Evolutionary conservation across 768 basidiomycete genomes (phyloP).

Genomic region (Serendipita sp.): DNA sequence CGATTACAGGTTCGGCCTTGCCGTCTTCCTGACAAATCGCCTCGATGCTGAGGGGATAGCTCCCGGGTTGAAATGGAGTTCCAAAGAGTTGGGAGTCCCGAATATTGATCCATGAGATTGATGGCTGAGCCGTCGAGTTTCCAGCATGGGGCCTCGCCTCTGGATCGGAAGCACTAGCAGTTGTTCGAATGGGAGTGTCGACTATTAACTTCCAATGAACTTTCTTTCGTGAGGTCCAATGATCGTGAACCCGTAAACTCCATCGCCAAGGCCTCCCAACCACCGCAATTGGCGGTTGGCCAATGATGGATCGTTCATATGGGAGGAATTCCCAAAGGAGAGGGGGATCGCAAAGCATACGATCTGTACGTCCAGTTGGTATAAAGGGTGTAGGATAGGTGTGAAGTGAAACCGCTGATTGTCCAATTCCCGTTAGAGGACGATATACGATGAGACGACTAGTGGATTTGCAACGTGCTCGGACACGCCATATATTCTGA

Average conservation of each 20-base stretch:
- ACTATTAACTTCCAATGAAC: neutral
- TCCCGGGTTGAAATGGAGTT: neutral
- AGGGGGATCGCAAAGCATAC: neutral
- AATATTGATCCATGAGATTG: neutral
- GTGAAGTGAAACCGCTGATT: neutral
- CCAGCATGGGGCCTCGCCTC: neutral
- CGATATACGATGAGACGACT: neutral
- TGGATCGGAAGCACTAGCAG: neutral
- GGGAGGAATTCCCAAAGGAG: slow-evolving; percentile 1
- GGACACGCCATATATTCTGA: neutral
- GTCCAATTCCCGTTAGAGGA: neutral
- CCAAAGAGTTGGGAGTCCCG: neutral
- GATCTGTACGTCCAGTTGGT: neutral
- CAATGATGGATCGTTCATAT: neutral
- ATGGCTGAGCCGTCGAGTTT: neutral
- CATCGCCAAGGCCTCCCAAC: neutral
- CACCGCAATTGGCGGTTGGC: neutral
- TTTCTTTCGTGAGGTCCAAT: neutral
- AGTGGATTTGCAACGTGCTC: neutral
- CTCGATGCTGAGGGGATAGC: neutral
- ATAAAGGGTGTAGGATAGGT: neutral
- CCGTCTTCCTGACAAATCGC: neutral
- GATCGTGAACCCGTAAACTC: neutral
- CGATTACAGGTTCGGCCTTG: neutral
- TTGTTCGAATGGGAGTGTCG: neutral